Evolutionary conservation across 75 land plant genomes (phyloP).

Genomic region (Picea sitchensis): DNA sequence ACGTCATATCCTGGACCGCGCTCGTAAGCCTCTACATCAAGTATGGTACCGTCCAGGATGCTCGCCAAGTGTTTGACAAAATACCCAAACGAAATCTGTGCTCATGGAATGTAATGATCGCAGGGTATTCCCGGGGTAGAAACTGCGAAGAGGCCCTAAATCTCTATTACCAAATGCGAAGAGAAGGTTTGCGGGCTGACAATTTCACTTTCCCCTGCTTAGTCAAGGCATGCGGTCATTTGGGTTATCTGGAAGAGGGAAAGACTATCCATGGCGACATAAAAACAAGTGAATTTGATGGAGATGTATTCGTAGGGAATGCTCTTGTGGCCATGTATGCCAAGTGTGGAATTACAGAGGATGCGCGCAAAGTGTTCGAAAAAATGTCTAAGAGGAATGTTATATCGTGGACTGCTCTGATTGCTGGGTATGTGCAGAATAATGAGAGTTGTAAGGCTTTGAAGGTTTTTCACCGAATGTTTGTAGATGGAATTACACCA

Average conservation of each 20-base stretch:
- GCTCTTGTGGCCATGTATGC: slow-evolving; percentile 11
- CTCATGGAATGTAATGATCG: slow-evolving; percentile 6
- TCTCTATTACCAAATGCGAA: not conserved
- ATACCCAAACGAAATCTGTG: not conserved
- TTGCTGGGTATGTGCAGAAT: slow-evolving; percentile 34
- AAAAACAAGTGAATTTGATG: not conserved
- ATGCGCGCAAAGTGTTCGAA: slow-evolving; percentile 9
- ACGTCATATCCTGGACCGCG: no score
- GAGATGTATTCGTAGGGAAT: slow-evolving; percentile 3
- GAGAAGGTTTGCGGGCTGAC: not conserved
- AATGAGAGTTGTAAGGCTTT: slow-evolving; percentile 22
- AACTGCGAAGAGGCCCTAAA: not conserved
- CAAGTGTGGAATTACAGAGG: not conserved
- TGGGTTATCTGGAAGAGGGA: slow-evolving; percentile 8
- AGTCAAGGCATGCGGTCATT: slow-evolving; percentile 5
- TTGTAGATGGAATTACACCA: not conserved
- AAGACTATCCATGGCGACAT: slow-evolving; percentile 4
- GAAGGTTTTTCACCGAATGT: slow-evolving; percentile 17
- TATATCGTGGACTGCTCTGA: slow-evolving; percentile 45
- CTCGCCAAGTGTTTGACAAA: slow-evolving; percentile 2
- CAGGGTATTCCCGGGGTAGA: not conserved
- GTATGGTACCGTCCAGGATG: no score
- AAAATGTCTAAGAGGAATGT: slow-evolving; percentile 14
- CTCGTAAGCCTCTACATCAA: no score
- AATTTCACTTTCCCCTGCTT: not conserved